Evolutionary conservation across 805 yeast species (phyloP).

Genomic region (Wickerhamiella musiphila): DNA sequence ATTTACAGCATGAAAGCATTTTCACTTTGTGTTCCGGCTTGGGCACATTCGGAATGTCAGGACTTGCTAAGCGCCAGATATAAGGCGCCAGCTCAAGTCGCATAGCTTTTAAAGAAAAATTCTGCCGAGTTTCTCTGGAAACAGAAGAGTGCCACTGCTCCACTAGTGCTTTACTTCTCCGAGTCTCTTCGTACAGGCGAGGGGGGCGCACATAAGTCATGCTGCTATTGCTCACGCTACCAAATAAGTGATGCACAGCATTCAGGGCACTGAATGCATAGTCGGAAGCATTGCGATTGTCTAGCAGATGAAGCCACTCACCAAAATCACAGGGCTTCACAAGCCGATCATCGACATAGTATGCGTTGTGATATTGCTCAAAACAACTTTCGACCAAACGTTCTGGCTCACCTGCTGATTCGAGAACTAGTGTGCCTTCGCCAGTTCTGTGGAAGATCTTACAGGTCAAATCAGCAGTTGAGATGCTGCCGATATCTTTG

Average conservation of each 20-base stretch:
- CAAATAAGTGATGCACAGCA: conserved; percentile 23
- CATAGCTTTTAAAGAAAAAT: conserved; percentile 5
- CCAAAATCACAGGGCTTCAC: conserved; percentile 35
- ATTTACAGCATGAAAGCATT: conserved; percentile 10
- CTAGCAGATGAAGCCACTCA: no score
- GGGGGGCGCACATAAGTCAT: conserved; percentile 9
- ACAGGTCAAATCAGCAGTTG: background rate
- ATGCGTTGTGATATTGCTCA: conserved; percentile 40
- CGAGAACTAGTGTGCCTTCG: no score
- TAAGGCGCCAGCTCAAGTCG: conserved; percentile 21
- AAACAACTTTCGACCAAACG: conserved; percentile 54
- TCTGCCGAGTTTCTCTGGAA: conserved; percentile 7
- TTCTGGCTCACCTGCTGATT: conserved; percentile 23
- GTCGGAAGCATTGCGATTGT: no score
- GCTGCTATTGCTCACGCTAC: conserved; percentile 33
- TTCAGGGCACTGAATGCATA: conserved; percentile 19
- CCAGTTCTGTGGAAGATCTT: background rate
- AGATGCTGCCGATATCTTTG: background rate
- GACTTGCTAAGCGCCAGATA: conserved; percentile 14
- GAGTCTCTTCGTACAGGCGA: conserved; percentile 15
- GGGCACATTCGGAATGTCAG: conserved; percentile 10
- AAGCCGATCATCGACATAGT: conserved; percentile 38
- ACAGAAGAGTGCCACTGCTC: conserved; percentile 15
- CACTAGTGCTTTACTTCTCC: conserved; percentile 19
- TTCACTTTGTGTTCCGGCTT: conserved; percentile 9